Evolutionary conservation across 2,329 filamentous ascomycete genomes (phyloP), one percentile per base, ranked within the genome.

Genomic region (Xylaria polymorpha): DNA sequence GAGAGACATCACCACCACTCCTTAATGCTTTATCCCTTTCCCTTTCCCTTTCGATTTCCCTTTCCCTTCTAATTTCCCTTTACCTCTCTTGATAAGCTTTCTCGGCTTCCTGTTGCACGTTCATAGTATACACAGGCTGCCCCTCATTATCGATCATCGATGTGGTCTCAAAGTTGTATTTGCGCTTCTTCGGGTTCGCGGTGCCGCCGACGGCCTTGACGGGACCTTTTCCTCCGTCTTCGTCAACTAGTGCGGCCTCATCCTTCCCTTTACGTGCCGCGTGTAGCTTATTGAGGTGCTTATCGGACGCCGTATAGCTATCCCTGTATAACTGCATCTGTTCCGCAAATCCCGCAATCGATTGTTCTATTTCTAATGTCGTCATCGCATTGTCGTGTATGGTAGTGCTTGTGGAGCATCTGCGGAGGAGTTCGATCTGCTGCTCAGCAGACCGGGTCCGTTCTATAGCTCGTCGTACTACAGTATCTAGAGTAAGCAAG

Each of bases 181-280:
- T 56, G 32, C 64, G 50, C 43, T 61, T 57, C 50, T 18, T 32
- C n/a, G 53, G 14, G 53, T 39, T 39, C 32, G 9, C 18, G 39
- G n/a, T 18, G 4, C 50, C 29, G 25, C 25, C 29, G 14, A 32
- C 25, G 25, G 25, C 25, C 25, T 29, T 29, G 25, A 4, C 25
- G 25, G 25, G 25, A 29, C 25, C 25, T 4, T 29, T 29, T 4
- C 25, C 25, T 29, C 25, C 25, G 4, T 14, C 25, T 22, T 46
- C 39, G 2, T 25, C 39, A 12, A 29, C 25, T 29, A 29, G 25
- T 29, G 25, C 25, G 3, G 25, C 25, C 25, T 29, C 25, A 4
- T 4, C 25, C 25, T 29, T 29, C 25, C 25, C 25, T 29, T 29
- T 14, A 32, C 61, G 51, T 14, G 51, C 32, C 5, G 15, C 9